Evolutionary conservation across 306 rosid genomes (phyloP), one percentile per base, ranked within the genome.

Genomic region (Cucumis sativus): DNA sequence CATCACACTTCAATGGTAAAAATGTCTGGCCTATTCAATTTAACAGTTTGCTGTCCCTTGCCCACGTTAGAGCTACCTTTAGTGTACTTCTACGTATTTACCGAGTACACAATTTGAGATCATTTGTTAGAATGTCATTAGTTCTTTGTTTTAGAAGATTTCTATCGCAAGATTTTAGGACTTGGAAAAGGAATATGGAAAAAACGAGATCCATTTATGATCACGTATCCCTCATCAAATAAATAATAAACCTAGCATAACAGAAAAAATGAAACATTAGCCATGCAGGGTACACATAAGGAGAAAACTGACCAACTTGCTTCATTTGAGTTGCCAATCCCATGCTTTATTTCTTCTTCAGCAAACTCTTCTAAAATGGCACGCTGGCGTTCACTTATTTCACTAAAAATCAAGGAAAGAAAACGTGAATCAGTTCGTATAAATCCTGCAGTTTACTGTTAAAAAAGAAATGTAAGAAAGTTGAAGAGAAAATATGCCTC

Each of bases 301-400:
- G 56, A 41, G 83, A 63, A 60, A 20, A 54, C 87, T 60, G 76
- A 92, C 99, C 97, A 90, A 33, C 87, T 91, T 87, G 83, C 96
- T 83, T 84, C 85, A 69, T 79, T 23, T 41, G 84, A 76, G 55
- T 82, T 74, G 82, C 79, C 74, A 79, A 77, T 83, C 82, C 72
- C 93, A 78, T 64, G 76, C 71, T 66, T 85, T 79, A 95, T 90
- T 85, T 95, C 99, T 84, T 92, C 99, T 88, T 82, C 80, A 5
- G 87, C 97, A 69, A 95, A 87, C 83, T 95, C 99, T 86, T 92
- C 96, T 63, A 95, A 85, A 79, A 95, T 88, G 21, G 91, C 97
- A 71, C 87, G 96, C 41, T 92, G 97, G 7, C 91, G 87, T 77
- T 95, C 97, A 14, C 87, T 95, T 77, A 90, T 80, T 83, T 61